Percentiles rank a stretch among this genome's conserved stretches.
These are phyloP conservation scores for Hyaloperonospora brassicae DNA, from an alignment of 352 stramenopile genomes.

Conservation along the genomic window DNA sequence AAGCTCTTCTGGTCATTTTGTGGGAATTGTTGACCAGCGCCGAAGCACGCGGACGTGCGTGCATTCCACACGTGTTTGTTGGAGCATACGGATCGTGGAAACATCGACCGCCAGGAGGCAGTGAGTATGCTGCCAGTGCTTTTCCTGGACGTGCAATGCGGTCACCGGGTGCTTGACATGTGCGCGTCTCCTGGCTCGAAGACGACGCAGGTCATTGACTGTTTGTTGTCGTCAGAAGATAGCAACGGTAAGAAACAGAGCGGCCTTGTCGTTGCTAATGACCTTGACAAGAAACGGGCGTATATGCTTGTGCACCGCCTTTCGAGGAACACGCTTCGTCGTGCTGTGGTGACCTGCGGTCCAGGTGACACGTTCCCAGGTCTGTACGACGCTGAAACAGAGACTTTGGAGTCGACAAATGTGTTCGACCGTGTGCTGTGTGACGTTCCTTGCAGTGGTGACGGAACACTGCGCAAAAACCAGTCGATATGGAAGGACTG, in stretches of 20 bases:
- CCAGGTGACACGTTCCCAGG: conserved; percentile 91
- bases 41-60: conserved; percentile 75
- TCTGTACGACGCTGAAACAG: conserved; percentile 46
- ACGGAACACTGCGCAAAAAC: conserved; percentile 98
- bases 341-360: conserved; percentile 89
- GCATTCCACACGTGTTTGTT: conserved; percentile 91
- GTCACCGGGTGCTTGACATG: conserved; percentile 82
- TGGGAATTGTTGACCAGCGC: conserved; percentile 30
- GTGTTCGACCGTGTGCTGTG: conserved; percentile 96
- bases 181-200: conserved; percentile 97
- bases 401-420: conserved; percentile 49
- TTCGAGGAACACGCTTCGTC: conserved; percentile 70
- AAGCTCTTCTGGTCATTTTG: background rate
- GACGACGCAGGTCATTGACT: conserved; percentile 95
- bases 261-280: conserved; percentile 93
- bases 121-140: conserved; percentile 98
- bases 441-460: conserved; percentile 96
- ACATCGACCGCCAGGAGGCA: conserved; percentile 95
- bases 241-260: conserved; percentile 15
- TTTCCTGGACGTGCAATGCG: conserved; percentile 89
- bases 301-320: conserved; percentile 97
- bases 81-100: conserved; percentile 86
- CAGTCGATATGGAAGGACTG: conserved; percentile 91
- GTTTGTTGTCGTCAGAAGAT: conserved; percentile 35
- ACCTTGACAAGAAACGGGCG: conserved; percentile 93